Percentiles rank a stretch among this genome's conserved stretches.
These are phyloP conservation scores for Tylopilus balloui DNA, from an alignment of 768 basidiomycete genomes.

Conservation along the genomic window DNA sequence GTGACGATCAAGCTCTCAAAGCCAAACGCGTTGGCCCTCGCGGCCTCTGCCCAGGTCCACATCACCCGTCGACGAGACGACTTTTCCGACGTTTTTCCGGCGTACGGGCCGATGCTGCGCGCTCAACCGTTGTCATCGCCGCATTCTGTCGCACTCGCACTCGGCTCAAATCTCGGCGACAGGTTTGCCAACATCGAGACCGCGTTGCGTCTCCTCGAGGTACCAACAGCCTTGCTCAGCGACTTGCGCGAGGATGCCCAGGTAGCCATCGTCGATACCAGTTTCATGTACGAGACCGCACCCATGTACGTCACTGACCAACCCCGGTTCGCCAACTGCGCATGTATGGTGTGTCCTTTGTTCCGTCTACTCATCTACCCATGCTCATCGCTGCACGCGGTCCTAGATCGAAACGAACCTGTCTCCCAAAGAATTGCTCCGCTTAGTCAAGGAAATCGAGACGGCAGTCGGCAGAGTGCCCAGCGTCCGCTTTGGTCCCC, in stretches of 20 bases:
- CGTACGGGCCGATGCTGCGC: neutral
- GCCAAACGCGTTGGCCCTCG: constrained; percentile 65
- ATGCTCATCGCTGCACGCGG: neutral
- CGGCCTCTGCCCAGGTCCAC: constrained; percentile 59
- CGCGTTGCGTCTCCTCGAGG: constrained; percentile 70
- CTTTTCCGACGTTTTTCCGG: constrained; percentile 25
- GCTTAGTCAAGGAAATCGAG: constrained; percentile 71
- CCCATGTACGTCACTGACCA: constrained; percentile 97
- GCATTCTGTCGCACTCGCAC: constrained; percentile 59
- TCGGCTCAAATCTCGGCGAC: constrained; percentile 92
- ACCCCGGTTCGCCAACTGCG: constrained; percentile 83
- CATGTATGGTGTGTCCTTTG: constrained; percentile 69
- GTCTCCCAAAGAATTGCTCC: constrained; percentile 52
- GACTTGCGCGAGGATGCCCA: constrained; percentile 21
- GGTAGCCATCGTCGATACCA: constrained; percentile 62
- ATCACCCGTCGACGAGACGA: constrained; percentile 45
- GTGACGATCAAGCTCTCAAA: constrained; percentile 64
- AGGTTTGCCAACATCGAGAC: constrained; percentile 75
- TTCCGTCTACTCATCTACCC: neutral
- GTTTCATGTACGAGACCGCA: constrained; percentile 87
- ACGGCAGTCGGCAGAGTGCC: constrained; percentile 69
- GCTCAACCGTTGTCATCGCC: neutral
- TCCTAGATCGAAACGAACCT: constrained; percentile 74
- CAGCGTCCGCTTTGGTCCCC: constrained; percentile 79
- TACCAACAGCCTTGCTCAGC: constrained; percentile 32